Conservation (phyloP, 768 basidiomycete genomes). For the Strobilomyces confusus region DNA sequence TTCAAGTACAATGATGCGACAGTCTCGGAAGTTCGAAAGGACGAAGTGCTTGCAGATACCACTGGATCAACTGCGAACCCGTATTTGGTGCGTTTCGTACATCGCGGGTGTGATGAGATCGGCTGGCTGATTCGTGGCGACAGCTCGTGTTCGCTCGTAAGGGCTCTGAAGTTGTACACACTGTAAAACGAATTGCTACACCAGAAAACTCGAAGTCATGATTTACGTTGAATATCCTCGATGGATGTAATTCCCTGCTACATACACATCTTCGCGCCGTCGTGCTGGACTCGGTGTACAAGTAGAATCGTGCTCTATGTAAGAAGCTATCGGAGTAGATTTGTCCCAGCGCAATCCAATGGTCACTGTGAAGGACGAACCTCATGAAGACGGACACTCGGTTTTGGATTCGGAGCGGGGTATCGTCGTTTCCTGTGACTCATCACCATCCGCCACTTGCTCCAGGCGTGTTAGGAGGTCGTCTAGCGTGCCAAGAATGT, state of each 20-base stretch:
- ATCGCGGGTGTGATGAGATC: slow-evolving; percentile 1
- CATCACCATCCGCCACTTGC: not conserved
- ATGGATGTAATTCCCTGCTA: slow-evolving; percentile 16
- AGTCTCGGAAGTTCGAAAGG: slow-evolving; percentile 70
- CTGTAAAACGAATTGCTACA: slow-evolving; percentile 61
- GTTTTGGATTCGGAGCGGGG: slow-evolving; percentile 1
- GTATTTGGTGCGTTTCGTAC: slow-evolving; percentile 60
- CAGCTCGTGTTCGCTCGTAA: slow-evolving; percentile 84
- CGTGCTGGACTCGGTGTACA: slow-evolving; percentile 4
- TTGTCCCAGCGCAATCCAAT: not conserved
- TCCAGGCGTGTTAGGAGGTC: slow-evolving; percentile 46
- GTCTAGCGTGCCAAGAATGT: slow-evolving; percentile 56
- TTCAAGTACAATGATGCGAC: slow-evolving; percentile 96
- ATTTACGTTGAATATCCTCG: slow-evolving; percentile 27
- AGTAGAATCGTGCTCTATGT: slow-evolving; percentile 15
- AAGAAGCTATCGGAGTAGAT: slow-evolving; percentile 1
- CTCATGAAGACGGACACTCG: slow-evolving; percentile 3
- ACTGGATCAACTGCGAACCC: slow-evolving; percentile 90
- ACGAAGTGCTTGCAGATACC: slow-evolving; percentile 85
- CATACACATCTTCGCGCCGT: slow-evolving; percentile 10
- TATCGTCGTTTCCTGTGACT: not conserved
- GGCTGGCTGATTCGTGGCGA: slow-evolving; percentile 1
- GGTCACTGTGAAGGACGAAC: slow-evolving; percentile 11
- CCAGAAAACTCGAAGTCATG: slow-evolving; percentile 28
- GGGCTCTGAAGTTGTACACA: slow-evolving; percentile 74